Evolutionary conservation across 768 basidiomycete species (phyloP).

Genomic region (Phylloporus sp.): DNA sequence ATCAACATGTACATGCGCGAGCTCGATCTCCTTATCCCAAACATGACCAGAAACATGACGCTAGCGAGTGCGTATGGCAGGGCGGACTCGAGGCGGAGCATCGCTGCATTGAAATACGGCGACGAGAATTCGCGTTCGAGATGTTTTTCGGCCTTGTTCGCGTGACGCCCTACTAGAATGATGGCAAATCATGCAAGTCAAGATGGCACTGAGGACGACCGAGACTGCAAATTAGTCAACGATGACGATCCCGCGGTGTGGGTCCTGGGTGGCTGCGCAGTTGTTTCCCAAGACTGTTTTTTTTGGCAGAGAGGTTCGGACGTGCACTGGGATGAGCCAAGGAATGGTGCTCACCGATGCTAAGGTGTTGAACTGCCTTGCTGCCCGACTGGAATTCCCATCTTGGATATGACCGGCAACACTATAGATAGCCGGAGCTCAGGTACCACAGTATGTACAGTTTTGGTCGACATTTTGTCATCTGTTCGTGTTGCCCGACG

Average conservation of each 20-base stretch:
- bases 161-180: neutral
- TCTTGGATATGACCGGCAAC: too few relatives aligned
- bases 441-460: too few relatives aligned
- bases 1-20: neutral
- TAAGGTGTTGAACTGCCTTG: too few relatives aligned
- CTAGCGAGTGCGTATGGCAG: conserved; percentile 9
- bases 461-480: too few relatives aligned
- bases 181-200: conserved; percentile 11
- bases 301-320: neutral
- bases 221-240: conserved; percentile 1
- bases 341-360: conserved; percentile 9
- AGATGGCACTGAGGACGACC: neutral
- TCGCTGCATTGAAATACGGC: conserved; percentile 1
- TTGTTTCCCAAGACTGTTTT: conserved; percentile 6
- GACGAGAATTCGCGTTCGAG: conserved; percentile 4
- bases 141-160: neutral
- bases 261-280: neutral
- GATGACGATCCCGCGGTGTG: neutral
- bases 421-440: too few relatives aligned
- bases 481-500: too few relatives aligned
- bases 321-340: neutral
- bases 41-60: conserved; percentile 1
- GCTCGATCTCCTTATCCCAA: neutral
- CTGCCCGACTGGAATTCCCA: too few relatives aligned
- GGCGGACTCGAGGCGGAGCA: conserved; percentile 7